These are phyloP conservation scores for Leccinellum rugosiceps DNA, from an alignment of 768 basidiomycete species.

Conservation along the genomic window DNA sequence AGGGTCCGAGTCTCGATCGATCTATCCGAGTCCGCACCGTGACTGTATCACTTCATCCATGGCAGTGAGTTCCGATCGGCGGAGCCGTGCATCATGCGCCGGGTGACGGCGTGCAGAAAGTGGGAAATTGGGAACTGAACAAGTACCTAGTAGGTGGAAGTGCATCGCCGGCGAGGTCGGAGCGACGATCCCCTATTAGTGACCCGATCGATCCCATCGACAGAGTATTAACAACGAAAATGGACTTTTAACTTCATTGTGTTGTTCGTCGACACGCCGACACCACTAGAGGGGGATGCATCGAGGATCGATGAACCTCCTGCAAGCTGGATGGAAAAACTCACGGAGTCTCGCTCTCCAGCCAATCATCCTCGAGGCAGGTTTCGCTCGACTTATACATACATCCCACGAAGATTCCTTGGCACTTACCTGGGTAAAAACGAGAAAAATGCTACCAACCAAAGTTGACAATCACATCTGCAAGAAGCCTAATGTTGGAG, in stretches of 20 bases:
- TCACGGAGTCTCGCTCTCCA: no score
- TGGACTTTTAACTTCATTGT: not conserved
- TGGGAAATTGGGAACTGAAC: not conserved
- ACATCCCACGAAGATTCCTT: not conserved
- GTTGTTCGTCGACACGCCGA: not conserved
- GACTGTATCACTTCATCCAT: not conserved
- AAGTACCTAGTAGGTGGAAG: not conserved
- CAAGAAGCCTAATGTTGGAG: not conserved
- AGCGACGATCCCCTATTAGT: not conserved
- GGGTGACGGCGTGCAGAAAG: not conserved
- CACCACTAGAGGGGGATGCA: not conserved
- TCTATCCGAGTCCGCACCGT: not conserved
- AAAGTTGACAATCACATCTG: no score
- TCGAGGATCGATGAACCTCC: not conserved
- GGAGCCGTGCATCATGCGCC: not conserved
- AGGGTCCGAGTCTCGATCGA: not conserved
- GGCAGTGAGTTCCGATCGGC: not conserved
- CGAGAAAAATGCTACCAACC: no score
- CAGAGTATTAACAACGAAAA: not conserved
- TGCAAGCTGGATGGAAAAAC: not conserved
- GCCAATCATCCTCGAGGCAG: no score
- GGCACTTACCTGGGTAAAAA: not conserved
- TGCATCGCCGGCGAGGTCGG: not conserved
- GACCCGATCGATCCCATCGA: not conserved
- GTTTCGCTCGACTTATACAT: not conserved